Percentiles rank a stretch among this genome's conserved stretches.
phyloP scores from a whole-genome alignment of 106 monocot genomes.

The Narthecium ossifragum region DNA sequence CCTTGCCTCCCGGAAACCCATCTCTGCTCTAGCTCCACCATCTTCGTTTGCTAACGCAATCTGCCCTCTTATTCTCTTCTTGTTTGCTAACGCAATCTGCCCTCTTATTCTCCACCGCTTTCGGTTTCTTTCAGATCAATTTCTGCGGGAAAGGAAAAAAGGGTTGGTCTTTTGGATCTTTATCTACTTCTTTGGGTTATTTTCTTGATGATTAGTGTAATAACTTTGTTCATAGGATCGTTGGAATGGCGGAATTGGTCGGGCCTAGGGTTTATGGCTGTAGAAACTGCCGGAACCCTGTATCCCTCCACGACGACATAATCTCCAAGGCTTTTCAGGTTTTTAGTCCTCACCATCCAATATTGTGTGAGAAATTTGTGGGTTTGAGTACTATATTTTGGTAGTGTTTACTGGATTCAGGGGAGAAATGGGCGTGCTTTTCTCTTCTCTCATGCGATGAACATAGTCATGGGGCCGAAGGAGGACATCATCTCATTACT shows the following conservation, averaged over 20 bases:
- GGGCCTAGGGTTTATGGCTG: constrained; percentile 32
- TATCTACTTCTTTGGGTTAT: not conserved
- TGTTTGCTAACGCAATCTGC: no score
- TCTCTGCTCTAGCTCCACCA: no score
- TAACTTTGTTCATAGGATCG: not conserved
- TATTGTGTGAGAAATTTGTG: not conserved
- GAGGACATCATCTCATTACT: constrained; percentile 26
- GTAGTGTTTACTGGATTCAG: constrained; percentile 10
- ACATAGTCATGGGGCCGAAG: constrained; percentile 17
- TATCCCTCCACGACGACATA: constrained; percentile 30
- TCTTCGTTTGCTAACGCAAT: no score
- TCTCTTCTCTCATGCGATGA: constrained; percentile 27
- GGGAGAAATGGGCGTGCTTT: constrained; percentile 29
- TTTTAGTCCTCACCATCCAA: no score
- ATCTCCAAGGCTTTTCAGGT: constrained; percentile 39
- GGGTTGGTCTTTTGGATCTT: not conserved
- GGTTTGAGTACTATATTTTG: not conserved
- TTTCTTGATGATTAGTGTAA: no score
- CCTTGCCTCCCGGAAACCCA: no score
- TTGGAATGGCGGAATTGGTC: constrained; percentile 9
- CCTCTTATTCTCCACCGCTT: no score
- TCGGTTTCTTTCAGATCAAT: no score
- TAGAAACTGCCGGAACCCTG: constrained; percentile 32
- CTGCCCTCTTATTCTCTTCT: no score
- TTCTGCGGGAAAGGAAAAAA: no score